Base-by-base conservation (phyloP, 148 eudicot genomes). In the Chenopodium formosanum region DNA sequence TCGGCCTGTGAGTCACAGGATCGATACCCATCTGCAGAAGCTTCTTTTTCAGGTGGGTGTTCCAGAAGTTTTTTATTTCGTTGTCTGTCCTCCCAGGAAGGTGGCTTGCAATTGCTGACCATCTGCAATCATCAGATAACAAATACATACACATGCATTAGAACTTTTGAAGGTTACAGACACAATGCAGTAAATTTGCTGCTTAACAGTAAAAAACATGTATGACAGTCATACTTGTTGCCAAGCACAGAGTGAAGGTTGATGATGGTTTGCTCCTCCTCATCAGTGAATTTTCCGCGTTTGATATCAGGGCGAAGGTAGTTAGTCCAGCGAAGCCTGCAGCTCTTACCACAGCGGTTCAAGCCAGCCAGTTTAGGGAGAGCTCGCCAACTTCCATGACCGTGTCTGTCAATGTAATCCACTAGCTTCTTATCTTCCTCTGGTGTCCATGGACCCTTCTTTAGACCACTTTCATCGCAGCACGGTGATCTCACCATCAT, bases 361-460 rank as follows among this genome's bases (percentile, higher is more conserved):
- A 91, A 80, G 17, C 89, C 93, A 0, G 91, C 90, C 10, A 85
- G 83, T 78, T 89, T 89, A 3, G 93, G 93, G 13, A 91, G 90
- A 25, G 90, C 91, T 64, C 93, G 80, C 93, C 93, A 91, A 58
- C 91, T 91, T 17, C 93, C 93, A 84, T 87, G 91, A 0, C 93
- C 91, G 14, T 89, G 66, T 31, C 44, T 76, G 20, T 84, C 62
- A 1, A 91, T 88, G 79, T 86, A 82, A 74, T 88, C 87, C 6
- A 85, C 75, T 2, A 91, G 90, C 82, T 85, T 89, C 40, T 85
- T 71, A 63, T 91, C 93, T 80, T 91, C 93, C 80, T 91, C 93
- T 0, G 90, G 86, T 2, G 91, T 87, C 93, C 93, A 91, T 22
- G 93, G 93, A 32, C 93, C 93, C 82, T 89, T 89, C 85, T 91